phyloP scores from a whole-genome alignment of 768 basidiomycete species.

The Boletus rufocinnamomeus region DNA sequence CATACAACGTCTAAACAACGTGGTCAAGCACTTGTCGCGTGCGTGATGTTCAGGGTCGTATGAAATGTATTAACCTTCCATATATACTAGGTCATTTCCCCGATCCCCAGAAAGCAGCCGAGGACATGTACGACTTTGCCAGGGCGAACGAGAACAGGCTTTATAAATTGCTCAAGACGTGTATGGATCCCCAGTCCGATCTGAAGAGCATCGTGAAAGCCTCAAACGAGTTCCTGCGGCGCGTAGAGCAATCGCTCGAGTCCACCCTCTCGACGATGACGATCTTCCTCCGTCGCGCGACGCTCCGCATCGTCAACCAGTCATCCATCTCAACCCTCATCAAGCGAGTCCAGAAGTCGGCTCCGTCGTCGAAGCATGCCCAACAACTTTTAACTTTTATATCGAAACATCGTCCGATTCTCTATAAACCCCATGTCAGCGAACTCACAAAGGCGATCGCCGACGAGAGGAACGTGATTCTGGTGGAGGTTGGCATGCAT shows the following conservation, averaged over 20 bases:
- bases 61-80: conserved; percentile 2
- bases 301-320: conserved; percentile 76
- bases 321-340: conserved; percentile 84
- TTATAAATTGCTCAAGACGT: conserved; percentile 81
- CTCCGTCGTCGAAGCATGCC: conserved; percentile 47
- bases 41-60: conserved; percentile 24
- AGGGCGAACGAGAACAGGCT: conserved; percentile 82
- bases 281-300: conserved; percentile 66
- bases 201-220: conserved; percentile 79
- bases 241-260: conserved; percentile 70
- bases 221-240: conserved; percentile 76
- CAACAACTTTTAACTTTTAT: conserved; percentile 56
- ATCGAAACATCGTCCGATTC: conserved; percentile 71
- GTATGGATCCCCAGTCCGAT: conserved; percentile 83
- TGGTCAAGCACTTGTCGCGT: conserved; percentile 66
- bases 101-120: conserved; percentile 72
- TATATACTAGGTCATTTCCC: conserved; percentile 48
- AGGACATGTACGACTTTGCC: conserved; percentile 83
- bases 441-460: conserved; percentile 76
- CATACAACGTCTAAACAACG: conserved; percentile 51
- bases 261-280: conserved; percentile 67
- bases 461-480: conserved; percentile 54
- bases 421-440: conserved; percentile 73
- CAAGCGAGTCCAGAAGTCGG: conserved; percentile 58
- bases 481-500: conserved; percentile 71